These are phyloP conservation scores for Arthonia radiata DNA, from an alignment of 495 filamentous ascomycete species.

Conservation along the genomic window DNA sequence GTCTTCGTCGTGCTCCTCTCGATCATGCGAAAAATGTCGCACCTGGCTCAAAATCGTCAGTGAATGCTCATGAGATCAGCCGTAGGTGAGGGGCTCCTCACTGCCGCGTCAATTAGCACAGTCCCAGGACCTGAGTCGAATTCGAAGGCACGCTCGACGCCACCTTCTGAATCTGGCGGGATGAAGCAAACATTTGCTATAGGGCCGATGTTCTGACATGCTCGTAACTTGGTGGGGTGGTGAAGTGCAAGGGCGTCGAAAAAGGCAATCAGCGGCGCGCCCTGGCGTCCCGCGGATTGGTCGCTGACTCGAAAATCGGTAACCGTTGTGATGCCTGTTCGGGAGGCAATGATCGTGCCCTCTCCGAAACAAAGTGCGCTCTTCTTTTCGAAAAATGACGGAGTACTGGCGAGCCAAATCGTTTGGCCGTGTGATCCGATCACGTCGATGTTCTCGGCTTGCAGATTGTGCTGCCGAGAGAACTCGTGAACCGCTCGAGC, in stretches of 20 bases:
- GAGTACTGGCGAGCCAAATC: conserved; percentile 32
- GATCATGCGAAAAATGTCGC: conserved; percentile 21
- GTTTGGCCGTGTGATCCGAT: conserved; percentile 35
- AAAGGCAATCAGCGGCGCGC: conserved; percentile 23
- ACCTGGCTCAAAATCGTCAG: too few relatives aligned
- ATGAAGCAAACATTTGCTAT: conserved; percentile 37
- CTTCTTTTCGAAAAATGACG: conserved; percentile 20
- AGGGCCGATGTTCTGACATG: conserved; percentile 34
- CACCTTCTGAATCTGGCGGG: conserved; percentile 24
- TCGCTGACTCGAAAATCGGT: conserved; percentile 21
- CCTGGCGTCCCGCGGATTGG: conserved; percentile 20
- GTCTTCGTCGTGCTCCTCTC: conserved; percentile 22
- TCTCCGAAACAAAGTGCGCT: too few relatives aligned
- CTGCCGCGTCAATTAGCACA: conserved; percentile 20
- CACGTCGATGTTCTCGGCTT: conserved; percentile 23
- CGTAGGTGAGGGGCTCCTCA: too few relatives aligned
- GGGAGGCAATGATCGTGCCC: conserved; percentile 17
- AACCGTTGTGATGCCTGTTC: conserved; percentile 18
- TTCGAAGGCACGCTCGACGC: conserved; percentile 22
- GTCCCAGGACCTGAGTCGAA: conserved; percentile 27
- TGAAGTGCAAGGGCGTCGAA: conserved; percentile 24
- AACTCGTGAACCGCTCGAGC: conserved; percentile 5
- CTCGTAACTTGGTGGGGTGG: conserved; percentile 28
- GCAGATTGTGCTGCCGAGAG: conserved; percentile 19
- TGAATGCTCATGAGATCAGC: too few relatives aligned